phyloP scores from a whole-genome alignment of 2,329 filamentous ascomycete genomes.

The Pseudogymnoascus sp. region DNA sequence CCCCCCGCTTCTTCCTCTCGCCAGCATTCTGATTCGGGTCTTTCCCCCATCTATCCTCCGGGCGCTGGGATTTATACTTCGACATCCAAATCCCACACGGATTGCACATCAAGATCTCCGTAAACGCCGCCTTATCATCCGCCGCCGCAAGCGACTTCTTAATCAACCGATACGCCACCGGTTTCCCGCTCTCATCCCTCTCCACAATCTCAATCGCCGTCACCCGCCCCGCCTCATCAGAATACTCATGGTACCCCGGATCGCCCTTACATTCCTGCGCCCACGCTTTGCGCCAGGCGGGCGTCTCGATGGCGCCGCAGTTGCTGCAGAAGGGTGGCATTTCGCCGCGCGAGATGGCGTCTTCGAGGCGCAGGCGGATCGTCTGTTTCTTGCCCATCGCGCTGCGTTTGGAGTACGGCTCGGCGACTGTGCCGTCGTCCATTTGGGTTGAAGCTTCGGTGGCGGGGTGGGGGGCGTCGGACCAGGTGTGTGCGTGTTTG shows the following conservation, averaged over 20 bases:
- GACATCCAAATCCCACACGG: slow-evolving; percentile 93
- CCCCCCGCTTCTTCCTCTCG: slow-evolving; percentile 39
- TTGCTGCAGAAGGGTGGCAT: slow-evolving; percentile 86
- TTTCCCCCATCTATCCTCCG: slow-evolving; percentile 67
- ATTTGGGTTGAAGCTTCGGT: slow-evolving; percentile 28
- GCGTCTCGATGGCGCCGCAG: slow-evolving; percentile 90
- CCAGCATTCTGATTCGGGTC: slow-evolving; percentile 26
- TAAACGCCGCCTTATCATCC: slow-evolving; percentile 60
- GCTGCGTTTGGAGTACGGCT: slow-evolving; percentile 13
- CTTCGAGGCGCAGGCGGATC: slow-evolving; percentile 45
- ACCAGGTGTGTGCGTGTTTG: slow-evolving; percentile 35
- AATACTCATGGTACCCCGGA: slow-evolving; percentile 62
- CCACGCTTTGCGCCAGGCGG: slow-evolving; percentile 92
- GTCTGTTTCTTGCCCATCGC: slow-evolving; percentile 22
- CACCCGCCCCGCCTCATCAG: slow-evolving; percentile 62
- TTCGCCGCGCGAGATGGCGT: slow-evolving; percentile 65
- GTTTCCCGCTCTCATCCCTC: slow-evolving; percentile 51
- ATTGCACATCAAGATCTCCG: slow-evolving; percentile 76
- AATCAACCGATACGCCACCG: slow-evolving; percentile 62
- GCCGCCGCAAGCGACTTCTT: slow-evolving; percentile 60
- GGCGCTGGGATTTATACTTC: slow-evolving; percentile 79
- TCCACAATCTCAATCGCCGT: slow-evolving; percentile 64
- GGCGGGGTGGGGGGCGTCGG: slow-evolving; percentile 36
- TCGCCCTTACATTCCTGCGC: slow-evolving; percentile 64
- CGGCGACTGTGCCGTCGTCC: not conserved